Evolutionary conservation across 2,329 filamentous ascomycete genomes (phyloP).

Genomic region (Epichloe elymi): DNA sequence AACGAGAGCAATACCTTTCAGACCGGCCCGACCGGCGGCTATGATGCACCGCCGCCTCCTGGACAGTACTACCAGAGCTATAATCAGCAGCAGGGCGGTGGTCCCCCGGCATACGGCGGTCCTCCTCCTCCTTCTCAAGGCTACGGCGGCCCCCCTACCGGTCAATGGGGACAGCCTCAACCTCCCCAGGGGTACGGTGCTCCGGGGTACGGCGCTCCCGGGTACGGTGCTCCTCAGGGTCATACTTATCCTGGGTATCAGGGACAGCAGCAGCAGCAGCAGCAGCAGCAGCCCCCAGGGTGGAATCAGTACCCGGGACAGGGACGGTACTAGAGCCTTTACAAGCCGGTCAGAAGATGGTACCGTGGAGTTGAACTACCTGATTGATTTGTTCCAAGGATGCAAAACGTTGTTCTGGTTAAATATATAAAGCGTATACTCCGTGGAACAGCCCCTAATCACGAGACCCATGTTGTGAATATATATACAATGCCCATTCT

Average conservation of each 20-base stretch:
- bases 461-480: too few species aligned
- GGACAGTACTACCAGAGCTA: constrained; percentile 21
- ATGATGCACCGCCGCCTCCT: constrained; percentile 21
- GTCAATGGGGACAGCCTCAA: constrained; percentile 8
- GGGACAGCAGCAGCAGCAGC: constrained; percentile 11
- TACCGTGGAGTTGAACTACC: too few species aligned
- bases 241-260: constrained; percentile 14
- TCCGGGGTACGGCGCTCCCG: constrained; percentile 11
- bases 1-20: constrained; percentile 8
- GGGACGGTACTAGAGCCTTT: constrained; percentile 10
- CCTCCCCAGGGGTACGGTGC: constrained; percentile 10
- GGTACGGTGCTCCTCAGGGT: constrained; percentile 12
- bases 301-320: constrained; percentile 28
- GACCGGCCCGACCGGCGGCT: constrained; percentile 13
- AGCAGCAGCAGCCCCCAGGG: constrained; percentile 12
- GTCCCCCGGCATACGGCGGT: constrained; percentile 9
- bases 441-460: too few species aligned
- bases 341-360: too few species aligned
- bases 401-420: too few species aligned
- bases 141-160: constrained; percentile 11
- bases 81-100: constrained; percentile 10
- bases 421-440: too few species aligned
- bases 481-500: too few species aligned
- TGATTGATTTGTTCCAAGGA: too few species aligned
- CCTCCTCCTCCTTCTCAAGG: constrained; percentile 9